These are phyloP conservation scores for Colletotrichum tamarilloi DNA, from an alignment of 2,329 filamentous ascomycete species.

Conservation along the genomic window DNA sequence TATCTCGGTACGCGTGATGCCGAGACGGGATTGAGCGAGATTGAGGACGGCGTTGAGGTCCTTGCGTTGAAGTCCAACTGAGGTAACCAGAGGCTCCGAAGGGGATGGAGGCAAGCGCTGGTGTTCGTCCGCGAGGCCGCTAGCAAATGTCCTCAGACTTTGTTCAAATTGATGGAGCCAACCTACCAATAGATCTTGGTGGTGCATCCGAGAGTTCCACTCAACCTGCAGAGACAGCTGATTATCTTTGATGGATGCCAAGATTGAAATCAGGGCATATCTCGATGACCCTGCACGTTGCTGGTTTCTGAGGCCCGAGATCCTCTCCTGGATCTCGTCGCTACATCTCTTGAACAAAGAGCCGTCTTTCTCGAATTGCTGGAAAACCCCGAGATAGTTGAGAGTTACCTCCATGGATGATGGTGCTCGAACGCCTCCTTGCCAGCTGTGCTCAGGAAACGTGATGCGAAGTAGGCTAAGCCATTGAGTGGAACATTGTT, in stretches of 20 bases:
- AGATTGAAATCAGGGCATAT: slow-evolving; percentile 18
- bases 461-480: slow-evolving; percentile 19
- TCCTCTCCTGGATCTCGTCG: neutral
- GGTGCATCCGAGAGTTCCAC: slow-evolving; percentile 23
- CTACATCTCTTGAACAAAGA: slow-evolving; percentile 39
- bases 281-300: slow-evolving; percentile 9
- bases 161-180: slow-evolving; percentile 11
- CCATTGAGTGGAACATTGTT: neutral
- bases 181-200: neutral
- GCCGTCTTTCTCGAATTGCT: slow-evolving; percentile 43
- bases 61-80: neutral
- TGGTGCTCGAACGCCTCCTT: neutral
- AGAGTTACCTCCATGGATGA: slow-evolving; percentile 41
- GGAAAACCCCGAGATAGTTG: slow-evolving; percentile 43
- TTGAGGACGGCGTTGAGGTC: neutral
- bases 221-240: slow-evolving; percentile 5
- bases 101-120: neutral
- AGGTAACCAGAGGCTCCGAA: neutral
- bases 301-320: neutral
- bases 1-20: neutral
- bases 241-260: neutral
- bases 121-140: neutral
- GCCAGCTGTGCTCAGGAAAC: slow-evolving; percentile 7
- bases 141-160: neutral
- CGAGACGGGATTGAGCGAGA: neutral